Percentiles rank a stretch among this genome's conserved stretches.
These are phyloP conservation scores for Croton laevigatus DNA, from an alignment of 441 rosid genomes.

Conservation along the genomic window DNA sequence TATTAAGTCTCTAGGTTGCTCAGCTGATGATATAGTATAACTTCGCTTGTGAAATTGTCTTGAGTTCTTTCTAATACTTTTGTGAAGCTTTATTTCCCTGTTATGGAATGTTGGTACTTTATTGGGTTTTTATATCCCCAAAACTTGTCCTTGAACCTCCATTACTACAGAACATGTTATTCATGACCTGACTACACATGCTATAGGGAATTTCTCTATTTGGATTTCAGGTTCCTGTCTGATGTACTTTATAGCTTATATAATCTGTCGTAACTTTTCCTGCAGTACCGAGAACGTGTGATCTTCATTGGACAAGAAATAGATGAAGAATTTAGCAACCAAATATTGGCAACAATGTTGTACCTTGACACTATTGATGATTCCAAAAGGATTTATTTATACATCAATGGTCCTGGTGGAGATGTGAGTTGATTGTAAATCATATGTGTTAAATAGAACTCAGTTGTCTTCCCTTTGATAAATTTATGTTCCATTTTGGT, in stretches of 20 bases:
- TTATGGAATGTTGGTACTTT: background rate
- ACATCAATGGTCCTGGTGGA: constrained; percentile 85
- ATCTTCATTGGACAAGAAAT: constrained; percentile 75
- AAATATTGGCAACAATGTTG: constrained; percentile 83
- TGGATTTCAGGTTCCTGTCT: constrained; percentile 5
- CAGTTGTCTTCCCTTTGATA: no score
- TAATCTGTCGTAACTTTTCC: constrained; percentile 2
- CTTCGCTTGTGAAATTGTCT: background rate
- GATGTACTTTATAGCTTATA: background rate
- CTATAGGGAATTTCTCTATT: background rate
- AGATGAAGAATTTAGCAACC: constrained; percentile 85
- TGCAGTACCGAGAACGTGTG: constrained; percentile 88
- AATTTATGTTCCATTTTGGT: constrained; percentile 11
- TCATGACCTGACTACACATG: background rate
- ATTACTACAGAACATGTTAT: background rate
- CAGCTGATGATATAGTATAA: background rate
- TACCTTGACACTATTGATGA: constrained; percentile 84
- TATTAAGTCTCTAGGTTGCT: background rate
- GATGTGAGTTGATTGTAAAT: constrained; percentile 51
- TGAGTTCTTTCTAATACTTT: background rate
- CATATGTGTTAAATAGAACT: constrained; percentile 8
- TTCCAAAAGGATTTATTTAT: constrained; percentile 55
- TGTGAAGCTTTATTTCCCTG: background rate
- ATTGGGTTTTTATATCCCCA: background rate
- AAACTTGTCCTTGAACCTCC: background rate